phyloP scores from a whole-genome alignment of 352 stramenopile species.

The Plasmopara viticola region DNA sequence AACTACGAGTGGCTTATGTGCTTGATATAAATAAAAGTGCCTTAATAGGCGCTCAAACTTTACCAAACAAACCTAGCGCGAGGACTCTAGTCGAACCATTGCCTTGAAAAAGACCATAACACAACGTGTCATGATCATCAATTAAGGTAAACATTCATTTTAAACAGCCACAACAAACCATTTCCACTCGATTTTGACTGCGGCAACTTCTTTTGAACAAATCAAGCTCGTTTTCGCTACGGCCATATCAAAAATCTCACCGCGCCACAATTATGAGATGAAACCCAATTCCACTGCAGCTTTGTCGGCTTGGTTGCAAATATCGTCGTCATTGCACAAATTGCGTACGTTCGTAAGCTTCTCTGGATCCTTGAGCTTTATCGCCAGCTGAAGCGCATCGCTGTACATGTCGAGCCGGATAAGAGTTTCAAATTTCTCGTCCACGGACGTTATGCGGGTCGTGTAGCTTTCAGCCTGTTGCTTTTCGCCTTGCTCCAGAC shows the following conservation, averaged over 20 bases:
- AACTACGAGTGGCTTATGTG: no score
- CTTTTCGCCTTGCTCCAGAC: constrained; percentile 70
- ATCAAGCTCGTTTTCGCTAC: no score
- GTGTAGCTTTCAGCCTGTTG: constrained; percentile 79
- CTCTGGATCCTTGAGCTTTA: constrained; percentile 81
- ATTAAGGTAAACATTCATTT: no score
- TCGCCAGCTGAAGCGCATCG: constrained; percentile 72
- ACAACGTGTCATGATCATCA: no score
- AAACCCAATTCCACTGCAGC: constrained; percentile 77
- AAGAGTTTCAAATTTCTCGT: constrained; percentile 86
- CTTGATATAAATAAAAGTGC: no score
- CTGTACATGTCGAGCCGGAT: constrained; percentile 81
- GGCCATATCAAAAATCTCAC: not conserved
- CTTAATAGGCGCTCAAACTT: no score
- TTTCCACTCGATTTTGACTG: not conserved
- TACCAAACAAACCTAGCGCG: no score
- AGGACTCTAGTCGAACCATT: no score
- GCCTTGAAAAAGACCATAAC: no score
- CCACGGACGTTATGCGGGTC: constrained; percentile 66
- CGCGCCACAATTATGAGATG: constrained; percentile 36
- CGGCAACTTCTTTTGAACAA: not conserved
- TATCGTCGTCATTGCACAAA: constrained; percentile 61
- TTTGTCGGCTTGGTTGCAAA: constrained; percentile 75
- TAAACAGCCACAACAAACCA: not conserved
- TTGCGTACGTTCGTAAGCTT: constrained; percentile 84